These are phyloP conservation scores for Exophiala phaeomuriformis DNA, from an alignment of 2,329 filamentous ascomycete genomes.

Conservation along the genomic window DNA sequence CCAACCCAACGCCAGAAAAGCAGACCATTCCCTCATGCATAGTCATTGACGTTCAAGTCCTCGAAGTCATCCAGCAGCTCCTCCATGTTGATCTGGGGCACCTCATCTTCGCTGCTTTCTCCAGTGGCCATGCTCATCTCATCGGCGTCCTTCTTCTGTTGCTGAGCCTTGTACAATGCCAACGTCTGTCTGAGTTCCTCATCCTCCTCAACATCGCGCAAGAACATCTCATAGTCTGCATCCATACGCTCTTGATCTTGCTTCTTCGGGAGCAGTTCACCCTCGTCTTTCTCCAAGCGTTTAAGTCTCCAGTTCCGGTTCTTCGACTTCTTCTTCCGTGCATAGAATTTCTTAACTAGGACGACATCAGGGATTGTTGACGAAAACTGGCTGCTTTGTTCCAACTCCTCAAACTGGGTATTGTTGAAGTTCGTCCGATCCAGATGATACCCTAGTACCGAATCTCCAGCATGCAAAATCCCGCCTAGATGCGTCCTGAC, in stretches of 20 bases:
- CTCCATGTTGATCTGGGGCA: constrained; percentile 66
- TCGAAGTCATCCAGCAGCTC: constrained; percentile 89
- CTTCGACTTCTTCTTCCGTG: constrained; percentile 73
- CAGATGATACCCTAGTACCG: constrained; percentile 88
- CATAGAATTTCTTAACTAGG: constrained; percentile 94
- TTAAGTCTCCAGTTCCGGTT: constrained; percentile 87
- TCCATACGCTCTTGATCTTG: constrained; percentile 82
- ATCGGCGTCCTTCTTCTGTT: constrained; percentile 46
- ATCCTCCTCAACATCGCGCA: constrained; percentile 94
- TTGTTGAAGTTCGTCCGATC: constrained; percentile 91
- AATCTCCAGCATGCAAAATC: constrained; percentile 80
- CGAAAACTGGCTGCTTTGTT: constrained; percentile 66
- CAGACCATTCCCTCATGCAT: constrained; percentile 9
- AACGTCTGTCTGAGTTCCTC: constrained; percentile 76
- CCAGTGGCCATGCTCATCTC: constrained; percentile 45
- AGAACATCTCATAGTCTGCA: constrained; percentile 92
- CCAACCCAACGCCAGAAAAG: too few species aligned
- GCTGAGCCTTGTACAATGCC: constrained; percentile 70
- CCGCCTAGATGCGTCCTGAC: constrained; percentile 82
- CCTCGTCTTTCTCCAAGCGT: constrained; percentile 85
- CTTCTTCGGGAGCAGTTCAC: constrained; percentile 77
- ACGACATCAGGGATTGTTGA: constrained; percentile 83
- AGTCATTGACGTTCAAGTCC: constrained; percentile 66
- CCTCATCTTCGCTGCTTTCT: constrained; percentile 56
- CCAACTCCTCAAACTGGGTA: constrained; percentile 71